Percentiles rank a stretch among this genome's conserved stretches.
Conservation (phyloP, 345 rosid species). For the Cochlearia excelsa region DNA sequence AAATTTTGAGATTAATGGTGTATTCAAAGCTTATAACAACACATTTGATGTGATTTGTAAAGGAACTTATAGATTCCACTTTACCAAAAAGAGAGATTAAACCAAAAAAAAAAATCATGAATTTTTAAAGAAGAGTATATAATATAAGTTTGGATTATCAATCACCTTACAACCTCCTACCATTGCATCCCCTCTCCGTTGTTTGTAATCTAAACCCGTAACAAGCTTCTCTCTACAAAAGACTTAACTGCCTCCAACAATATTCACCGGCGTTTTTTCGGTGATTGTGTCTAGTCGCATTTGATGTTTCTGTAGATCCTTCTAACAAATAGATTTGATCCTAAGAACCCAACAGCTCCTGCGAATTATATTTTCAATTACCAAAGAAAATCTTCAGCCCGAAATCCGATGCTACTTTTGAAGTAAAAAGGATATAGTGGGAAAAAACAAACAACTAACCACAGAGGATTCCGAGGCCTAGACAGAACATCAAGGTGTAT, state of each 20-base stretch:
- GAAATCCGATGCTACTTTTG: slow-evolving; percentile 1
- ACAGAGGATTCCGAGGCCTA: slow-evolving; percentile 90
- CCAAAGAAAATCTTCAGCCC: background rate
- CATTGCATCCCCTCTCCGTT: no score
- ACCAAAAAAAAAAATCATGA: no score
- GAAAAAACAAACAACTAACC: slow-evolving; percentile 47
- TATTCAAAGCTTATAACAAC: no score
- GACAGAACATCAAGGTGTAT: slow-evolving; percentile 93
- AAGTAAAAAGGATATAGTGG: background rate
- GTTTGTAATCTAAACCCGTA: background rate
- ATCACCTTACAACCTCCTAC: no score
- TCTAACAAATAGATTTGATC: slow-evolving; percentile 84
- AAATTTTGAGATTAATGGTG: no score
- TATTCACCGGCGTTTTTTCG: slow-evolving; percentile 1
- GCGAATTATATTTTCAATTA: slow-evolving; percentile 23
- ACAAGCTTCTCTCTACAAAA: slow-evolving; percentile 14
- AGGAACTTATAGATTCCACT: no score
- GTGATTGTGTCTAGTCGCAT: slow-evolving; percentile 58
- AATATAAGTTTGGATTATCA: no score
- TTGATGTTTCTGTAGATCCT: slow-evolving; percentile 97
- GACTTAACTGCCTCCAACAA: slow-evolving; percentile 14
- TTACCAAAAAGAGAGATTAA: no score
- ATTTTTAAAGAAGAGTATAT: no score
- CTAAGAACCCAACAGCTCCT: slow-evolving; percentile 92
- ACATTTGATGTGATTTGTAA: no score